Evolutionary conservation across 83 land plant genomes (phyloP), one percentile per base, ranked within the genome.

Genomic region (Picea abies): DNA sequence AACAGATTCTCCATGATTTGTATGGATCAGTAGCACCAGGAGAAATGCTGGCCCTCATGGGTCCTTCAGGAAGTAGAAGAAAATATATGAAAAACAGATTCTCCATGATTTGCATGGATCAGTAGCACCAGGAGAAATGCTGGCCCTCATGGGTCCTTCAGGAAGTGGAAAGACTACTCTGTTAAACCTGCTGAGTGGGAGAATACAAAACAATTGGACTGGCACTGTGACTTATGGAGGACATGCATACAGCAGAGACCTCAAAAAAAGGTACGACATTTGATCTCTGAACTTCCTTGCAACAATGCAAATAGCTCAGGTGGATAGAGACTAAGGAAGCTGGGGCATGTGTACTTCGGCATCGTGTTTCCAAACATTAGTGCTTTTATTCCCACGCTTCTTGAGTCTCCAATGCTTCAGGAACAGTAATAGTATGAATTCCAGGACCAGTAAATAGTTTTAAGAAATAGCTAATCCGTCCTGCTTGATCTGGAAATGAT

Each of bases 111-210:
- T 84, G 61, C 81, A 87, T 5, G 88, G 88, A 8, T 84, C 80
- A 0, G 83, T 84, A 11, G 76, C 58, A n/a, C 87, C 87, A 4
- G 88, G 88, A 58, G 83, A 87, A 79, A 87, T 87, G 76, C 76
- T 87, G 16, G 88, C 88, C 29, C 60, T 87, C 3, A 87, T 87
- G 88, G 88, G 88, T n/a, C 83, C 88, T 19, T 84, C 87, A 4
- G 87, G 87, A n/a, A 84, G 88, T 65, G 87, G 88, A 15, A 87
- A 87, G 76, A 87, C 88, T 6, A 87, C 87, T 1, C 63, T 87
- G 1, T 73, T 87, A 52, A 87, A 81, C 62, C 20, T 84, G 32
- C 83, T 87, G 7, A 87, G 83, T 19, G 88, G 87, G 14, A 79
- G 87, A 63, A 17, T 87, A 17, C 83, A 63, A 78, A 80, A 76